Conservation (phyloP, 192 early-diverging fungal species). For the Fimicolochytrium jonesii region DNA sequence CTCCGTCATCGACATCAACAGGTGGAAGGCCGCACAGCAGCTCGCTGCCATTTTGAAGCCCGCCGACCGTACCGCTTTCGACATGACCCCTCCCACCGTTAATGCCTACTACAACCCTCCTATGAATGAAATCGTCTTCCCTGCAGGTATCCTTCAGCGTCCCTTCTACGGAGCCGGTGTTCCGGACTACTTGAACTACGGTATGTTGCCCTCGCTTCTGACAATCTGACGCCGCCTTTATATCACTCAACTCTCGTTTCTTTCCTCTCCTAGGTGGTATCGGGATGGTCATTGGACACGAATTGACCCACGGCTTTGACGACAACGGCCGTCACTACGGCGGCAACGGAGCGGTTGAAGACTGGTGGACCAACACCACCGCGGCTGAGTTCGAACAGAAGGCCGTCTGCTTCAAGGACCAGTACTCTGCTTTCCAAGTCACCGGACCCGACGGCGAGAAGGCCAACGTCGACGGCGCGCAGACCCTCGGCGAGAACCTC, state of each 20-base stretch:
- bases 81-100: conserved; percentile 27
- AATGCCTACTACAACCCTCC: conserved; percentile 36
- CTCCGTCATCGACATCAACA: neutral
- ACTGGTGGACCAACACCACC: conserved; percentile 72
- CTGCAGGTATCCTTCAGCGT: conserved; percentile 25
- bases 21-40: neutral
- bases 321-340: conserved; percentile 37
- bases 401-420: conserved; percentile 58
- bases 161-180: conserved; percentile 8
- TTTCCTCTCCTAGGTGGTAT: no score
- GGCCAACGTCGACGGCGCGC: conserved; percentile 56
- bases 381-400: conserved; percentile 42
- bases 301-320: conserved; percentile 39
- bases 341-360: conserved; percentile 20
- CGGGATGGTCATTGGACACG: conserved; percentile 52
- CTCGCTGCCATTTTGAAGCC: conserved; percentile 10
- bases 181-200: conserved; percentile 51
- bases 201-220: no score
- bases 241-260: no score
- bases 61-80: conserved; percentile 24
- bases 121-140: conserved; percentile 40
- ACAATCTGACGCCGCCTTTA: no score
- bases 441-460: conserved; percentile 28
- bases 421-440: conserved; percentile 55
- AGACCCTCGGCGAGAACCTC: conserved; percentile 66